Evolutionary conservation across 1,139 yeast species (phyloP), one percentile per base, ranked within the genome.

Genomic region (Sugiyamaella grinbergsii): DNA sequence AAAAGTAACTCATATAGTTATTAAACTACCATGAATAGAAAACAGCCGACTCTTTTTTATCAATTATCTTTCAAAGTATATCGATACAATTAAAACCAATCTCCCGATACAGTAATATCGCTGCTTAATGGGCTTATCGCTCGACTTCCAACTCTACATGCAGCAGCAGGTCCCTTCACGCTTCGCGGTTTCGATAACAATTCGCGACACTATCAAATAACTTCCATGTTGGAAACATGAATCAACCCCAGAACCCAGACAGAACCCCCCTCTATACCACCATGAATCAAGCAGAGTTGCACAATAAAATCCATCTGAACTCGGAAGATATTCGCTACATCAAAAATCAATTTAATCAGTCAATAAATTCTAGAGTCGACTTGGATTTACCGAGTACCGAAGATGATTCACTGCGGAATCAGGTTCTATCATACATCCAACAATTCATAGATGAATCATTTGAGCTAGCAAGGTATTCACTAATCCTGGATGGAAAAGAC

Each of bases 291-390:
- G 7, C 49, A 22, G 37, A 39, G 26, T 49, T 53, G 31, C 58
- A 54, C 41, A 43, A 53, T 32, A 78, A 75, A 62, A 68, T 81
- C 40, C 77, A 74, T 54, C 69, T 81, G 36, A 71, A 78, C 31
- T 71, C 75, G 52, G 80, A 76, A 54, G 86, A 82, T 57, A 69
- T 80, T 54, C 68, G 71, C 36, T 73, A 68, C 54, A 67, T 82
- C n/a, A 78, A 78, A 56, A 66, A 70, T 39, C 73, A 73, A 55
- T 60, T 81, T 13, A 59, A 72, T 16, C 65, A 64, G 13, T 70
- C 72, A 8, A 72, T 76, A 11, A 71, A 72, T 37, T 61, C 69
- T 16, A 77, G 76, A 55, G 68, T 81, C 42, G 73, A 76, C 47
- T 65, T 73, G 24, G 79, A 78, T 62, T 66, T 80, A 26, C 83